Conservation (phyloP, 1,139 yeast genomes). For the Pichia cactophila region DNA sequence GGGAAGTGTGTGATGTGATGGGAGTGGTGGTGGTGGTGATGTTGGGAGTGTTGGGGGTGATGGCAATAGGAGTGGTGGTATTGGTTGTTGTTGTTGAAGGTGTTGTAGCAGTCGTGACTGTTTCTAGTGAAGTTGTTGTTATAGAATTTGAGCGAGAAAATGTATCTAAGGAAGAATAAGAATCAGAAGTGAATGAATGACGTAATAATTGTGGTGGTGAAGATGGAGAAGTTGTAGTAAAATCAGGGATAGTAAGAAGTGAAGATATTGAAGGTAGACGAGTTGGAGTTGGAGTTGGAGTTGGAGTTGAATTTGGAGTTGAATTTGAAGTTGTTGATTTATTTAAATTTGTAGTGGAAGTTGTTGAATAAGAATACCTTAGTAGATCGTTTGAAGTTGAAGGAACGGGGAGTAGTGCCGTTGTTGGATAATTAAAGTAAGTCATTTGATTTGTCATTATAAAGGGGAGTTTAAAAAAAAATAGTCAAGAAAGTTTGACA, state of each 20-base stretch:
- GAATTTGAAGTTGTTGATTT: background rate
- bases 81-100: background rate
- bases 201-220: constrained; percentile 6
- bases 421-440: background rate
- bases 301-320: constrained; percentile 3
- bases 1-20: background rate
- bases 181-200: constrained; percentile 14
- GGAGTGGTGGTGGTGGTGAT: background rate
- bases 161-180: constrained; percentile 10
- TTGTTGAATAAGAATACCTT: constrained; percentile 5
- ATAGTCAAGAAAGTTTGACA: no score
- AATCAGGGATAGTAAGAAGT: background rate
- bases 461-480: no score
- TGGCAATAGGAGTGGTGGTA: background rate
- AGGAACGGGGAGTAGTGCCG: background rate
- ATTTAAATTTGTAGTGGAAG: background rate
- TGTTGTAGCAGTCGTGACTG: background rate
- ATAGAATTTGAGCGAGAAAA: constrained; percentile 20
- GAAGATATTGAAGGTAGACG: constrained; percentile 10
- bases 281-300: background rate
- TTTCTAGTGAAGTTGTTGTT: background rate
- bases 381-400: constrained; percentile 7
- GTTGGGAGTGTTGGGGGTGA: constrained; percentile 2
- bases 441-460: background rate
- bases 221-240: background rate